These are phyloP conservation scores for Pleurozium schreberi DNA, from an alignment of 225 moss, liverwort and hornwort genomes.

Conservation along the genomic window DNA sequence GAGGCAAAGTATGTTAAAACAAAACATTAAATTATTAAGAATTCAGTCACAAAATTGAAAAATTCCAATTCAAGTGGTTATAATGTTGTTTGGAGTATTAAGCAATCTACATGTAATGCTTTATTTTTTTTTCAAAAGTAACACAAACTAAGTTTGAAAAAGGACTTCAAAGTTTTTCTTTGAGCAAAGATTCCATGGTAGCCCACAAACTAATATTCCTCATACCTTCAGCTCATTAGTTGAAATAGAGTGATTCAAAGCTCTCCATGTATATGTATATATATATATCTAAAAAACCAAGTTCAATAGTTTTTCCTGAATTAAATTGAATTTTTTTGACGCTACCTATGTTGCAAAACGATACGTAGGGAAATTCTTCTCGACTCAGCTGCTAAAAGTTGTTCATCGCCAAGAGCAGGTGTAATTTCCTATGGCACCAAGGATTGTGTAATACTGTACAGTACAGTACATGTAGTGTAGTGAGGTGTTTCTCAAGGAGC, in stretches of 20 bases:
- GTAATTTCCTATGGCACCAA: too few relatives aligned
- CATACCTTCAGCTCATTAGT: neutral
- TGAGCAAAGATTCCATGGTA: rapidly evolving
- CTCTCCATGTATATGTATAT: too few relatives aligned
- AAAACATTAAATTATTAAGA: too few relatives aligned
- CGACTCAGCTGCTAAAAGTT: too few relatives aligned
- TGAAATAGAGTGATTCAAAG: neutral
- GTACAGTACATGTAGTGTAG: too few relatives aligned
- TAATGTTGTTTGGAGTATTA: neutral
- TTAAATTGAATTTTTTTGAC: too few relatives aligned
- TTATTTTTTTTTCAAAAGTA: neutral
- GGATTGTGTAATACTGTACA: too few relatives aligned
- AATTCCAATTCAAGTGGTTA: neutral
- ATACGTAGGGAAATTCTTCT: too few relatives aligned
- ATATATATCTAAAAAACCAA: neutral
- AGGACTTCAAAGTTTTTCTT: neutral
- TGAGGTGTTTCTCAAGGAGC: too few relatives aligned
- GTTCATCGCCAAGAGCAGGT: too few relatives aligned
- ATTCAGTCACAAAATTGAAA: neutral
- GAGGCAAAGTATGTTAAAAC: neutral
- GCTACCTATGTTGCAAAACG: too few relatives aligned
- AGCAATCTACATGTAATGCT: neutral
- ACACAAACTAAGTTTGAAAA: neutral
- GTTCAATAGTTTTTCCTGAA: too few relatives aligned
- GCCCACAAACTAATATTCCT: rapidly evolving